Evolutionary conservation across 495 filamentous ascomycete species (phyloP).

Genomic region (Xylaria intraflava): DNA sequence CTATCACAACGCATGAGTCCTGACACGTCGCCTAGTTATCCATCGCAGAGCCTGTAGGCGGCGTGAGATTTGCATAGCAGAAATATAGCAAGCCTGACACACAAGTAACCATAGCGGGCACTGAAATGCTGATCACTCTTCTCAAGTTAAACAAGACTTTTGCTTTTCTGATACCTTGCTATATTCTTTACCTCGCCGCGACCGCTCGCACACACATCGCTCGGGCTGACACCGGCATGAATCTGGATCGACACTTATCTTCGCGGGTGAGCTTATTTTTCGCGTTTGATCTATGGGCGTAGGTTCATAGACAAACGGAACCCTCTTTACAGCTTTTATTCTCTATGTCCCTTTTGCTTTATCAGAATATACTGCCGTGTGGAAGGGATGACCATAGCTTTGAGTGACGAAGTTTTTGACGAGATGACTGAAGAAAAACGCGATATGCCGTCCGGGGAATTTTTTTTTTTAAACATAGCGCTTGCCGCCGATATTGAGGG

Average conservation of each 20-base stretch:
- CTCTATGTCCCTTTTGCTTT: slow-evolving; percentile 2
- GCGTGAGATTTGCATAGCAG: background rate
- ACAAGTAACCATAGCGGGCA: background rate
- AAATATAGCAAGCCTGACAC: background rate
- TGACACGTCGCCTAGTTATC: background rate
- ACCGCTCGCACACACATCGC: background rate
- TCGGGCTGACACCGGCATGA: background rate
- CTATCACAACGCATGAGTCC: background rate
- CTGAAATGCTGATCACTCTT: background rate
- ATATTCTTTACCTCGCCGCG: background rate
- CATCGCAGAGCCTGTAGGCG: background rate
- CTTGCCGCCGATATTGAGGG: background rate
- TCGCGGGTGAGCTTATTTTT: background rate
- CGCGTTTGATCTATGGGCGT: background rate
- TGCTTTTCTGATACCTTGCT: background rate
- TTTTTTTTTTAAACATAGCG: background rate
- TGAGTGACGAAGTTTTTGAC: background rate
- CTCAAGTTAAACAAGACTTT: background rate
- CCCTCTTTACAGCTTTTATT: background rate
- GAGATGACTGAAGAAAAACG: background rate
- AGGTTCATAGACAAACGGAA: background rate
- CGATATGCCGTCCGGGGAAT: background rate
- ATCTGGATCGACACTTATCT: slow-evolving; percentile 2
- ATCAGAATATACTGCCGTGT: background rate
- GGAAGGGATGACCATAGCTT: background rate